Evolutionary conservation across 2,329 filamentous ascomycete species (phyloP).

Genomic region (Clarireedia hainanense): DNA sequence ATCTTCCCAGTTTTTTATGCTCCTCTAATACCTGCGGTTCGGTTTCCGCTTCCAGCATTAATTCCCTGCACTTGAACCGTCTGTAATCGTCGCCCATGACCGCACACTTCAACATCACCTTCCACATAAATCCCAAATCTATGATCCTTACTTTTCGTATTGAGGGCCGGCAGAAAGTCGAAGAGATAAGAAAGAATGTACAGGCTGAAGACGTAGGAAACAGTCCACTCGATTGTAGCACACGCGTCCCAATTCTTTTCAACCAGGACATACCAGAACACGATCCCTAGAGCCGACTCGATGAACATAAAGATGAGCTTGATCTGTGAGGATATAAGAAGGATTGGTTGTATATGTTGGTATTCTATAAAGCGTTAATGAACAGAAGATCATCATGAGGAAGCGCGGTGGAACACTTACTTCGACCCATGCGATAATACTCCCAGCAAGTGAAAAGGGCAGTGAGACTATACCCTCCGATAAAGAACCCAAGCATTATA

Average conservation of each 20-base stretch:
- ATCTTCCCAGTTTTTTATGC: not conserved
- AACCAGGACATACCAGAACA: slow-evolving; percentile 70
- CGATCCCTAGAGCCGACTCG: slow-evolving; percentile 76
- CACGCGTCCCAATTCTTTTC: slow-evolving; percentile 56
- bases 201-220: slow-evolving; percentile 77
- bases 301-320: slow-evolving; percentile 68
- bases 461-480: slow-evolving; percentile 73
- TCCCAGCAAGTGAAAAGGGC: slow-evolving; percentile 84
- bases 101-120: not conserved
- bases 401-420: slow-evolving; percentile 31
- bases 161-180: slow-evolving; percentile 67
- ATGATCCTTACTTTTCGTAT: not conserved
- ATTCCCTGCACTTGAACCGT: not conserved
- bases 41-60: not conserved
- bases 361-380: not conserved
- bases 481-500: slow-evolving; percentile 73
- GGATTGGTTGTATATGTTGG: slow-evolving; percentile 1
- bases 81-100: not conserved
- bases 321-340: slow-evolving; percentile 60
- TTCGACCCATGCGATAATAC: slow-evolving; percentile 77
- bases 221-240: slow-evolving; percentile 69
- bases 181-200: slow-evolving; percentile 81
- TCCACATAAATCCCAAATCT: slow-evolving; percentile 1
- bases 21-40: not conserved
- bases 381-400: not conserved